phyloP scores from a whole-genome alignment of 148 eudicot genomes.

The Rhododendron kiyosumense region DNA sequence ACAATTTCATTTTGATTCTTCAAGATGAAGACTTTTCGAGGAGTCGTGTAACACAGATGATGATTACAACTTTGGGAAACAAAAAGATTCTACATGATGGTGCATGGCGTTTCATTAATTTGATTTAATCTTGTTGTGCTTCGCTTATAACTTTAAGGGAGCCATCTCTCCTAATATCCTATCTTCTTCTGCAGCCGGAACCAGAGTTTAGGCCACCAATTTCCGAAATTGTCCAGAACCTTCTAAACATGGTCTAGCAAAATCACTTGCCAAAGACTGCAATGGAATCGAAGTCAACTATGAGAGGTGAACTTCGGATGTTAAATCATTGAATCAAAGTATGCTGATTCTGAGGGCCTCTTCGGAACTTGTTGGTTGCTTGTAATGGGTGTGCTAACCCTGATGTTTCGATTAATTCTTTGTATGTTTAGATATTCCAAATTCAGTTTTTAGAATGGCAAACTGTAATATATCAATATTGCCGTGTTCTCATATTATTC shows the following conservation, averaged over 20 bases:
- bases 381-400: neutral
- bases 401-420: neutral
- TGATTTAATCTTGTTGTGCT: neutral
- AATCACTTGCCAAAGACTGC: constrained; percentile 13
- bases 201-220: constrained; percentile 96
- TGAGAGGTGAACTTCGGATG: neutral
- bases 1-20: too few relatives aligned
- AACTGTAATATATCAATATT: neutral
- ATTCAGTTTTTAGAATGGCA: neutral
- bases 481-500: neutral
- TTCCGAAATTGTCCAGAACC: constrained; percentile 84
- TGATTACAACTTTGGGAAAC: neutral
- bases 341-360: neutral
- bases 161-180: neutral
- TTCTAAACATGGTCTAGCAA: constrained; percentile 60
- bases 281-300: neutral
- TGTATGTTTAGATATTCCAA: neutral
- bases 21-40: neutral
- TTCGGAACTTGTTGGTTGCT: neutral
- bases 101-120: neutral
- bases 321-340: neutral
- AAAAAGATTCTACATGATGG: neutral
- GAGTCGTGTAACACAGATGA: neutral
- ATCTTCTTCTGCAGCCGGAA: constrained; percentile 45
- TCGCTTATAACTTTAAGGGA: neutral